Evolutionary conservation across 148 eudicot species (phyloP), one percentile per base, ranked within the genome.

Genomic region (Mesembryanthemum crystallinum): DNA sequence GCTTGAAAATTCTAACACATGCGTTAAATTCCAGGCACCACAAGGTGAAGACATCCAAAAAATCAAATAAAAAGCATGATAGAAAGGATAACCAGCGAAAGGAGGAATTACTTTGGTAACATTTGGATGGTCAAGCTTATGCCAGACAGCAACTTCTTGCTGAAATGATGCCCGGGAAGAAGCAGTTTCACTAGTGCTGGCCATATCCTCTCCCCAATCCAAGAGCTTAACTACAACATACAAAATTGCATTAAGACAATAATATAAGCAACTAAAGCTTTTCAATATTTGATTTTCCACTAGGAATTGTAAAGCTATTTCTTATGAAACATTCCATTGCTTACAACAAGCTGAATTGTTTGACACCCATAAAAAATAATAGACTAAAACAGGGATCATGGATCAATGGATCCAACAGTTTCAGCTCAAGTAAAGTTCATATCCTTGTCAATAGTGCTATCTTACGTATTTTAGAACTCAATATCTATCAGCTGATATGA

Each of bases 171-270:
- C 87, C 59, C 98, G 79, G 72, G 91, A 73, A 60, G 92, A 77
- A 78, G 96, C 92, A 30, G 92, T 83, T 76, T 93, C 94, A 69
- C 88, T 82, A 73, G 84, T 84, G 47, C 87, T 88, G 28, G 89
- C 80, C 87, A 90, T 83, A 73, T 91, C 98, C 80, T 93, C 96
- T 76, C 98, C 98, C 98, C 98, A 93, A 65, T 93, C 98, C 91
- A 93, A 87, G 63, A 93, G 86, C 82, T 93, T 93, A 78, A 93
- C 98, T 93, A 69, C 67, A 85, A 49, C 14, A 70, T 14, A 49
- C 35, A 76, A 64, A 65, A 54, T 32, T 67, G 58, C 43, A 81
- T 28, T 62, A 67, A 74, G 69, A 77, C 6, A 55, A 64, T 63
- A 49, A 43, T 45, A 61, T 20, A 49, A 51, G 37, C 20, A 60